phyloP scores from a whole-genome alignment of 106 monocot genomes.

The Allium fistulosum region DNA sequence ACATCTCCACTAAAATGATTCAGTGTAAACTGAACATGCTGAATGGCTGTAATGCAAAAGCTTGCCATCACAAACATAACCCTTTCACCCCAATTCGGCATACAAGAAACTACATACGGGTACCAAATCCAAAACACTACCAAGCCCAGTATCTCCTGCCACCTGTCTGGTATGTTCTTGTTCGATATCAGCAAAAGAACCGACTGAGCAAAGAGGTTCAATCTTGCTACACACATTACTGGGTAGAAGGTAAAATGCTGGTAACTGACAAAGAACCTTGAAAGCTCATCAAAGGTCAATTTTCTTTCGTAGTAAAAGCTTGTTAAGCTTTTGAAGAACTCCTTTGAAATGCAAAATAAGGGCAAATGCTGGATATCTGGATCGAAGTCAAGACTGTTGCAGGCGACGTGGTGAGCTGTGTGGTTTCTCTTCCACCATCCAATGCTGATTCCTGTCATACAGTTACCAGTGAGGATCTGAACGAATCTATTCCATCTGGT shows the following conservation, averaged over 20 bases:
- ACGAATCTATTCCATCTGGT: conserved; percentile 12
- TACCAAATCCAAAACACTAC: conserved; percentile 46
- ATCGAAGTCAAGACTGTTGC: conserved; percentile 55
- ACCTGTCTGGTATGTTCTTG: conserved; percentile 27
- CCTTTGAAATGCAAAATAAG: conserved; percentile 35
- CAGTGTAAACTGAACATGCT: conserved; percentile 52
- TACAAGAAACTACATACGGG: conserved; percentile 35
- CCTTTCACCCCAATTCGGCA: conserved; percentile 44
- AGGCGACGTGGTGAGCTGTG: conserved; percentile 65
- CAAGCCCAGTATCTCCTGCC: conserved; percentile 37
- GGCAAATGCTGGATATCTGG: conserved; percentile 70
- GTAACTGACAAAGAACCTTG: conserved; percentile 44
- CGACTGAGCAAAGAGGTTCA: conserved; percentile 50
- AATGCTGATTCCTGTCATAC: conserved; percentile 55
- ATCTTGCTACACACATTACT: conserved; percentile 43
- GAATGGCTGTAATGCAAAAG: conserved; percentile 38
- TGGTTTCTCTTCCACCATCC: conserved; percentile 72
- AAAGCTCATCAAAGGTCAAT: conserved; percentile 29
- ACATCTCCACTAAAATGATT: conserved; percentile 37
- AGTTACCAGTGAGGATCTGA: conserved; percentile 39
- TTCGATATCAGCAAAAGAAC: conserved; percentile 23
- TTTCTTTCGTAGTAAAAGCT: conserved; percentile 40
- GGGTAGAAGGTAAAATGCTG: conserved; percentile 72
- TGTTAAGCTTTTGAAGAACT: conserved; percentile 32
- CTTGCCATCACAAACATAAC: conserved; percentile 30